phyloP scores from a whole-genome alignment of 2,329 filamentous ascomycete species.

The Parascedosporium putredinis region DNA sequence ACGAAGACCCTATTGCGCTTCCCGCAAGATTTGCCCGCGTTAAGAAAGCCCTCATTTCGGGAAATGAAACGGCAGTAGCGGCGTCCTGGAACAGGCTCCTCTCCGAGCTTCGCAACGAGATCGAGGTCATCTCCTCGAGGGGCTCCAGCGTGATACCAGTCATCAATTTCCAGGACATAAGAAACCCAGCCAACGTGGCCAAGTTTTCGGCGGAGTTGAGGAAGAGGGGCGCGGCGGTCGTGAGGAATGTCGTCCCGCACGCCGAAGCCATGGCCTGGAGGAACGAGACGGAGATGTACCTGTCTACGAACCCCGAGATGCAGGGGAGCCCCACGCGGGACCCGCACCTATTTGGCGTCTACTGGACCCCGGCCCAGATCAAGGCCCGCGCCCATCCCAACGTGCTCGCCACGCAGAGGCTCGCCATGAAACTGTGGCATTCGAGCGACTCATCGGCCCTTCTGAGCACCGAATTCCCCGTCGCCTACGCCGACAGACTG shows the following conservation, averaged over 20 bases:
- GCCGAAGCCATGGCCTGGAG: conserved; percentile 33
- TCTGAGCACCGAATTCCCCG: conserved; percentile 34
- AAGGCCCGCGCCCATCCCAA: conserved; percentile 28
- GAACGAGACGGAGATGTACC: conserved; percentile 39
- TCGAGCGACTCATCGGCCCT: conserved; percentile 33
- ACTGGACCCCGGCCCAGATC: conserved; percentile 30
- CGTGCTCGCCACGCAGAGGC: conserved; percentile 29
- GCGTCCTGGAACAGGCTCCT: conserved; percentile 31
- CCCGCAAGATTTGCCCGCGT: conserved; percentile 14
- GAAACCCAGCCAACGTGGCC: conserved; percentile 15
- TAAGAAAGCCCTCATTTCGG: conserved; percentile 27
- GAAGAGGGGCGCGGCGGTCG: conserved; percentile 21
- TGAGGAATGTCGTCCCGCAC: conserved; percentile 21
- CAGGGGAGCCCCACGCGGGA: conserved; percentile 19
- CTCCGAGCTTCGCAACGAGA: conserved; percentile 23
- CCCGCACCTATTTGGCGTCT: conserved; percentile 25
- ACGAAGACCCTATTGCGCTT: conserved; percentile 4
- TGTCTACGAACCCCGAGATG: conserved; percentile 34
- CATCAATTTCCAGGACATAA: conserved; percentile 29
- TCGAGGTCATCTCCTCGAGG: conserved; percentile 23
- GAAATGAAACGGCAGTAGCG: conserved; percentile 25
- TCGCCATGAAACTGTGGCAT: conserved; percentile 42
- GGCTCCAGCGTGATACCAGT: conserved; percentile 28
- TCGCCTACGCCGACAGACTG: conserved; percentile 52
- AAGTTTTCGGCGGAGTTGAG: conserved; percentile 19